These are phyloP conservation scores for Kingdonia uniflora DNA, from an alignment of 164 flowering plant genomes.

Conservation along the genomic window DNA sequence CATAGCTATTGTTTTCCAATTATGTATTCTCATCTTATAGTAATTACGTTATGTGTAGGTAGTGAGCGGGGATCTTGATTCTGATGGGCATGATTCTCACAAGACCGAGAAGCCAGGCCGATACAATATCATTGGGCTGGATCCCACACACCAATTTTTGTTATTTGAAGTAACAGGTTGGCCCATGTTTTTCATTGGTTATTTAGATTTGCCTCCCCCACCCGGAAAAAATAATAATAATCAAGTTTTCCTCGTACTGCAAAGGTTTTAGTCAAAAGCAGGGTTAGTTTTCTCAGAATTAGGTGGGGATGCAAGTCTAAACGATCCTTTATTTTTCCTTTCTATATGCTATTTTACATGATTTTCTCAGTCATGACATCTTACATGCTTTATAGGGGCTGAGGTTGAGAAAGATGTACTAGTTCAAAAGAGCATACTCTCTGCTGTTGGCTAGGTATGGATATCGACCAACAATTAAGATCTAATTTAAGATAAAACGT, in stretches of 20 bases:
- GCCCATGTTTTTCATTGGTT: too few species aligned
- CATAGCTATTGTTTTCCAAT: slow-evolving; percentile 2
- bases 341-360: background rate
- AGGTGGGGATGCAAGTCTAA: too few species aligned
- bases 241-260: too few species aligned
- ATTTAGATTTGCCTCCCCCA: too few species aligned
- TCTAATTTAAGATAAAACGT: background rate
- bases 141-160: slow-evolving; percentile 68
- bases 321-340: too few species aligned
- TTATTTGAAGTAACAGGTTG: slow-evolving; percentile 75
- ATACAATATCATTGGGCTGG: slow-evolving; percentile 73
- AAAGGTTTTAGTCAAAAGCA: too few species aligned
- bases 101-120: slow-evolving; percentile 71
- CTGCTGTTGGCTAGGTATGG: slow-evolving; percentile 81
- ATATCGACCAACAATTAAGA: background rate
- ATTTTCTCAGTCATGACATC: slow-evolving; percentile 10
- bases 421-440: slow-evolving; percentile 69
- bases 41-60: slow-evolving; percentile 52
- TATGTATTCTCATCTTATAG: background rate
- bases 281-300: too few species aligned
- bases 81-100: slow-evolving; percentile 90
- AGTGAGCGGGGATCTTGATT: slow-evolving; percentile 95
- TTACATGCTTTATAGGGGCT: slow-evolving; percentile 35
- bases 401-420: slow-evolving; percentile 82
- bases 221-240: too few species aligned